Percentiles rank a stretch among this genome's conserved stretches.
These are phyloP conservation scores for Claviceps humidiphila DNA, from an alignment of 2,329 filamentous ascomycete species.

Conservation along the genomic window DNA sequence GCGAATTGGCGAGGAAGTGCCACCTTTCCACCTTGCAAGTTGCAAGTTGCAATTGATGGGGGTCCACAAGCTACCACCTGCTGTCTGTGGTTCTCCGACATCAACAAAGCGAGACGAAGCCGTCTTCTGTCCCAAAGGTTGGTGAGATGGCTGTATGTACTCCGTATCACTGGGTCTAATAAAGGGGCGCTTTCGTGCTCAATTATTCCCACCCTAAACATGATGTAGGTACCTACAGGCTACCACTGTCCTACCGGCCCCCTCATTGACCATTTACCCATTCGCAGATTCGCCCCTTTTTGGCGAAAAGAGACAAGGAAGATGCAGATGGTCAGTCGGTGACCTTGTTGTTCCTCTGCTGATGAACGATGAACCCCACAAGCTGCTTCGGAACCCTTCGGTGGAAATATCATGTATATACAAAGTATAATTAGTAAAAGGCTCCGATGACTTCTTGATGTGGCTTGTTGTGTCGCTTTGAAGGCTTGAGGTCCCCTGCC, in stretches of 20 bases:
- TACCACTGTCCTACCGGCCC: no score
- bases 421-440: no score
- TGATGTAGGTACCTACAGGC: no score
- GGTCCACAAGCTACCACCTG: not conserved
- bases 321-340: not conserved
- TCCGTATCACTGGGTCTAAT: not conserved
- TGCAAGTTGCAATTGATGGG: no score
- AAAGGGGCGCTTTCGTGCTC: not conserved
- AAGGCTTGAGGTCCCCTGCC: not conserved
- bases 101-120: not conserved
- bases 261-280: no score
- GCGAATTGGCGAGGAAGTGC: no score
- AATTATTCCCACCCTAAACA: not conserved
- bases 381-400: not conserved
- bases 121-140: not conserved
- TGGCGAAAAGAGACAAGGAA: not conserved
- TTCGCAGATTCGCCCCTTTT: no score
- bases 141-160: not conserved
- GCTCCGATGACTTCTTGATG: not conserved
- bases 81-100: not conserved
- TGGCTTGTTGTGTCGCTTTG: not conserved
- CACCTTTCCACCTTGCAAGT: no score
- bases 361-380: not conserved
- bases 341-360: not conserved
- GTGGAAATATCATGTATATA: not conserved